Evolutionary conservation across 2,329 filamentous ascomycete species (phyloP).

Genomic region (Cordyceps militaris): DNA sequence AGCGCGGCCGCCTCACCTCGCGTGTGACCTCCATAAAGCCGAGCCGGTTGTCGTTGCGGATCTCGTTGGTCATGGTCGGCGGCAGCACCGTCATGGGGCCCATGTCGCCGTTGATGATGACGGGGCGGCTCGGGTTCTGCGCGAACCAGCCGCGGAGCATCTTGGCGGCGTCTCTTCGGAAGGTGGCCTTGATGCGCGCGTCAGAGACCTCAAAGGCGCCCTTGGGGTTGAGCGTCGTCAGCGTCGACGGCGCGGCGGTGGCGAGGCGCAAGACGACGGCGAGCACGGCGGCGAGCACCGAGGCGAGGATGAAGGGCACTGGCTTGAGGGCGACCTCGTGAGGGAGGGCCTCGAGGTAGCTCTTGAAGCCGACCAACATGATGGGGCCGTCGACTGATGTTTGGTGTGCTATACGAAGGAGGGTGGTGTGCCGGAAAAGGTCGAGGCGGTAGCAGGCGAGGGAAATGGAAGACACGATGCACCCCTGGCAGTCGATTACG

Average conservation of each 20-base stretch:
- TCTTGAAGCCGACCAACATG: slow-evolving; percentile 6
- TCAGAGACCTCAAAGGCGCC: slow-evolving; percentile 4
- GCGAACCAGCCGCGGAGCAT: slow-evolving; percentile 10
- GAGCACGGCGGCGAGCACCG: slow-evolving; percentile 7
- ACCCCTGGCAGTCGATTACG: too few species aligned
- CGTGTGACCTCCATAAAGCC: slow-evolving; percentile 13
- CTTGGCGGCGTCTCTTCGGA: background rate
- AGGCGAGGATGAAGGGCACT: slow-evolving; percentile 9
- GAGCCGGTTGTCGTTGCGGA: slow-evolving; percentile 19
- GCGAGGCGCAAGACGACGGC: slow-evolving; percentile 2
- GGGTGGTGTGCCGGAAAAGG: too few species aligned
- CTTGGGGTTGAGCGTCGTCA: slow-evolving; percentile 11
- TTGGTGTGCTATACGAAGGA: background rate
- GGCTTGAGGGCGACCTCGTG: slow-evolving; percentile 1
- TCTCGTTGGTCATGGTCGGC: slow-evolving; percentile 15
- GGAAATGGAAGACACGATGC: background rate
- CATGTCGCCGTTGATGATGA: slow-evolving; percentile 14
- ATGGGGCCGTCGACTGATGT: background rate
- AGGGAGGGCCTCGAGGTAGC: slow-evolving; percentile 9
- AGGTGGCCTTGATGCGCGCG: slow-evolving; percentile 1
- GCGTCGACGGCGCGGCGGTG: background rate
- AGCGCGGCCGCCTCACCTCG: background rate
- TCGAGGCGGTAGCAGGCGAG: too few species aligned
- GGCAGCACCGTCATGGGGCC: slow-evolving; percentile 18
- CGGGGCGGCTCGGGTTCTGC: slow-evolving; percentile 9